Evolutionary conservation across 2,329 filamentous ascomycete species (phyloP), one percentile per base, ranked within the genome.

Genomic region (Talaromyces sp.): DNA sequence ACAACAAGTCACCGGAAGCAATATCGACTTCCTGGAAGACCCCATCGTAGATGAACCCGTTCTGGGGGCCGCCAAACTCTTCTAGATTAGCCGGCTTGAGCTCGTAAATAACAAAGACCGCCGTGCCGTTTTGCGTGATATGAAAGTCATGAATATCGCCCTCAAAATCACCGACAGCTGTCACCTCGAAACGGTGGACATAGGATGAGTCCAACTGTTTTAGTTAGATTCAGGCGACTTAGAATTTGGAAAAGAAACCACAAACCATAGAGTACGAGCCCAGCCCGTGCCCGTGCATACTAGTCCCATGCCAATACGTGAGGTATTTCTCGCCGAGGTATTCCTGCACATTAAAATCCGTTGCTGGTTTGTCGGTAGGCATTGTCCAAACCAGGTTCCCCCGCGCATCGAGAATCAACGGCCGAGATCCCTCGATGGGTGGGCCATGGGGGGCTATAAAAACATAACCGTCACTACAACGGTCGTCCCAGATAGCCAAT

Each of bases 1-100:
- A 82, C 8, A 80, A 63, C 0, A 79, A 69, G 1, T 76, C 67
- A 19, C 75, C 73, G 0, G 75, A 78, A 33, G 74, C 75, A 44
- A 81, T 72, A 60, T 80, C 73, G 22, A 82, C 65, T 66, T 82
- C 80, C 62, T 81, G 78, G 62, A 82, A 78, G 0, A 75, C 62
- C 10, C 73, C 68, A 60, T 79, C 76, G 42, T 64, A 69, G 65
- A 76, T 75, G 75, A 74, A 79, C 63, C 71, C 79, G 9, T 70
- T 57, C 32, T 70, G 59, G 5, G 67, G 66, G 4, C 76, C 74
- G 19, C 72, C 77, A 4, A 78, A 66, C 4, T 66, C 64, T 11
- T 66, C 69, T 9, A 82, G 71, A 61, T 82, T 74, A 6, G 68
- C 70, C 3, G 71, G 68, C 3, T 73, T 70, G 1, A 73, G 59